These are phyloP conservation scores for Xylaria sp. DNA, from an alignment of 2,329 filamentous ascomycete genomes.

Conservation along the genomic window DNA sequence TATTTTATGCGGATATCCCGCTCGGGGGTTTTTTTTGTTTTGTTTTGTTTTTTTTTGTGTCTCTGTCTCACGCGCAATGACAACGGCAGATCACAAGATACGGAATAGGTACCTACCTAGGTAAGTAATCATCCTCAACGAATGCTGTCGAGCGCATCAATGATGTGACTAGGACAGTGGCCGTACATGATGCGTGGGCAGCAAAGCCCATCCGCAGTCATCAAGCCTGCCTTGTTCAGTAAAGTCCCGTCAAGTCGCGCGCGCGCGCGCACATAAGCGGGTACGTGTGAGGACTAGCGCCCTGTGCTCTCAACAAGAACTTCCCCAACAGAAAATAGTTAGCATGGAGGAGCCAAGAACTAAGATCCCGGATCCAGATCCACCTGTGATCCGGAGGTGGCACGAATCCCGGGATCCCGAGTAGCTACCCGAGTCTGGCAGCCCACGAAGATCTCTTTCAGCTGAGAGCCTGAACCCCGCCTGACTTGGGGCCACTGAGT, in stretches of 20 bases:
- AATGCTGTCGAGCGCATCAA: not conserved
- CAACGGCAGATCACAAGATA: no score
- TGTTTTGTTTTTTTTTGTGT: no score
- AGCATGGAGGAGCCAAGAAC: not conserved
- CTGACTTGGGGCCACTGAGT: not conserved
- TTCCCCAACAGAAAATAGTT: not conserved
- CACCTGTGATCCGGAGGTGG: not conserved
- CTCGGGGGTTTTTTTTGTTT: not conserved
- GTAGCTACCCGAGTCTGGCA: not conserved
- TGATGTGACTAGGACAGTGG: no score
- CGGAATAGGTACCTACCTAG: no score
- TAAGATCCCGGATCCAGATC: not conserved
- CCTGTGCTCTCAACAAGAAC: not conserved
- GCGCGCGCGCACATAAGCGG: not conserved
- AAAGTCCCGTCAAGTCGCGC: not conserved
- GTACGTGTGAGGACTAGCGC: not conserved
- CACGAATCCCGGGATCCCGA: not conserved
- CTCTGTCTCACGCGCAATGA: no score
- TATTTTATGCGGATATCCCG: not conserved
- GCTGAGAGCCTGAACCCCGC: not conserved
- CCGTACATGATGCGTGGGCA: not conserved
- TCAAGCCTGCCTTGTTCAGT: not conserved
- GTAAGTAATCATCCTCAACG: not conserved
- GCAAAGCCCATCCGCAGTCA: not conserved
- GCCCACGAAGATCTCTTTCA: not conserved